Percentiles rank a stretch among this genome's conserved stretches.
These are phyloP conservation scores for Lantana camara DNA, from an alignment of 257 asterid species.

Conservation along the genomic window DNA sequence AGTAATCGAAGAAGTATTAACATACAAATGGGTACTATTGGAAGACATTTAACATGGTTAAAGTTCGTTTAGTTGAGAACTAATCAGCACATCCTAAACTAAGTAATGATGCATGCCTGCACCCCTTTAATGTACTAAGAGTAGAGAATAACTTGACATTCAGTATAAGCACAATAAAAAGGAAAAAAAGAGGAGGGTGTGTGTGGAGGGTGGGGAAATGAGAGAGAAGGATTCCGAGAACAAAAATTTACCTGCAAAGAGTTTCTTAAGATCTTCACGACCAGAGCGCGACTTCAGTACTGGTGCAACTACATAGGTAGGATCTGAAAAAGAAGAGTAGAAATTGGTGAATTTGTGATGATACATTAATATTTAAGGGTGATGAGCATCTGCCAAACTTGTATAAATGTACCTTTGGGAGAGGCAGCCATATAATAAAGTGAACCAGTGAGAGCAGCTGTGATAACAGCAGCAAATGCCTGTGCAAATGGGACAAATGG, in stretches of 20 bases:
- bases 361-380: not conserved
- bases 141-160: too few species aligned
- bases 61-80: too few species aligned
- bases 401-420: constrained; percentile 65
- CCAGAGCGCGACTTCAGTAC: constrained; percentile 72
- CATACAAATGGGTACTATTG: too few species aligned
- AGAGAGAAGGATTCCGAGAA: too few species aligned
- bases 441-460: constrained; percentile 92
- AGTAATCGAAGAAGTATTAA: not conserved
- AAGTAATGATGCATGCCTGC: too few species aligned
- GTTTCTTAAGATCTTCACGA: constrained; percentile 83
- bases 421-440: constrained; percentile 88
- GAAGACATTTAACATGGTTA: too few species aligned
- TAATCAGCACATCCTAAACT: too few species aligned
- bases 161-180: too few species aligned
- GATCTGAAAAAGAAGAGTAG: constrained; percentile 52
- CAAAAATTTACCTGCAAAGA: constrained; percentile 85
- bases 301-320: constrained; percentile 84
- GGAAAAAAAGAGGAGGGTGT: not conserved
- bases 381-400: too few species aligned
- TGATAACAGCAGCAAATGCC: constrained; percentile 90
- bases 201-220: constrained; percentile 2
- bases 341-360: not conserved
- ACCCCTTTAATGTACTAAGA: too few species aligned
- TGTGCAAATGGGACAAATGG: constrained; percentile 96